Base-by-base conservation (phyloP, 179 eudicot species). In the Pouteria campechiana region DNA sequence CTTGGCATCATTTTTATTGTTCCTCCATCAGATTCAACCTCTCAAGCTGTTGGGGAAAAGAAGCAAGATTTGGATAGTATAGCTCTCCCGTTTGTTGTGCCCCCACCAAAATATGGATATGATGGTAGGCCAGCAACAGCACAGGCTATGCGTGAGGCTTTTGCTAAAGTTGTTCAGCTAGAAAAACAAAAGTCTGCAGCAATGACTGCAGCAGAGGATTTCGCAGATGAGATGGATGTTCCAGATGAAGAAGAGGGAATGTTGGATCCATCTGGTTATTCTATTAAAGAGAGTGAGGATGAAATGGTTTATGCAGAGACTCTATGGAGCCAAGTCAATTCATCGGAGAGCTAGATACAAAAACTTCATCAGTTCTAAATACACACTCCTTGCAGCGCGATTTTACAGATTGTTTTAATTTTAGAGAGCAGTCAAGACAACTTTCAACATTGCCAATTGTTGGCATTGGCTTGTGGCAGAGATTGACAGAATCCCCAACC, bases 241-340 rank as follows among this genome's bases (percentile, higher is more conserved):
- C 58, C 68, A 8, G 85, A 72, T 32, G 90, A 83, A 42, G 95
- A 80, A 9, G 92, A 79, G 22, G 93, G 76, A 46, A 57, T 54
- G 4, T 37, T 47, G 11, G 65, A 60, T 63, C 64, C 34, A 13
- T 40, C 35, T 17, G 63, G 54, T 55, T 51, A 31, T 37, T 50
- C 59, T 11, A 48, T 23, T n/a, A 46, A 40, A 28, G 93, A 82
- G 51, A 63, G 52, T 16, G 93, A 83, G 44, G 94, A 81, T 35
- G 97, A 88, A 42, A 84, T 56, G 39, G 89, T 78, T 32, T 88
- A 88, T 57, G 97, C 85, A 21, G 88, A 88, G 44, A 62, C 48
- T 44, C 62, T 84, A 28, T 84, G 97, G 97, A 74, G 73, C 57
- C 87, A 84, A 57, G 83, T 80, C 45, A 81, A 78, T 52, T 69